A percentile compares a stretch with the other conserved stretches of the same genome.
Conservation (phyloP, 2,329 filamentous ascomycete genomes). For the Sclerotinia subarctica region DNA sequence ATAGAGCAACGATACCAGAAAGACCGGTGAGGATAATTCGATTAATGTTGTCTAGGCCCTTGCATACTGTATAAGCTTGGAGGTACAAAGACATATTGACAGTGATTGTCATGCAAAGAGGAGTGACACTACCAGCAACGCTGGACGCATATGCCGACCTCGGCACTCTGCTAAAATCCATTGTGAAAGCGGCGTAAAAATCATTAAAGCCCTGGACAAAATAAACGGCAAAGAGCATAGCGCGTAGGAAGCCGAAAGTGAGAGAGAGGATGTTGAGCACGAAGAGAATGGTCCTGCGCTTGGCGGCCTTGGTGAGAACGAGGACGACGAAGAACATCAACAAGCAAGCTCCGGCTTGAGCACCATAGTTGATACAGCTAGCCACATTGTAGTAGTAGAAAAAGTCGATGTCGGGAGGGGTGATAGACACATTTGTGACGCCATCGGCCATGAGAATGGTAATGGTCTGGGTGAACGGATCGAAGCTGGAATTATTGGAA, state of each 20-base stretch:
- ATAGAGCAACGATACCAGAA: conserved; percentile 48
- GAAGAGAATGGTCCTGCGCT: conserved; percentile 57
- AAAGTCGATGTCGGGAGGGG: conserved; percentile 45
- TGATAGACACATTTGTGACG: conserved; percentile 40
- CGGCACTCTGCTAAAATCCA: conserved; percentile 47
- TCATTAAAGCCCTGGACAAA: conserved; percentile 51
- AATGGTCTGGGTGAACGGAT: conserved; percentile 52
- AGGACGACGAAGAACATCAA: conserved; percentile 56
- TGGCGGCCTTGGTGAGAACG: conserved; percentile 56
- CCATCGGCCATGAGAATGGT: conserved; percentile 47
- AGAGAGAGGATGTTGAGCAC: conserved; percentile 57
- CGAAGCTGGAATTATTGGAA: conserved; percentile 38
- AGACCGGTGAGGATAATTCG: conserved; percentile 46
- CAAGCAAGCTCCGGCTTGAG: conserved; percentile 58
- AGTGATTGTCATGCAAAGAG: conserved; percentile 51
- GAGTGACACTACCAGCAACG: conserved; percentile 48
- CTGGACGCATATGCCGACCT: conserved; percentile 45
- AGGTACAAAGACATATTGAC: conserved; percentile 59
- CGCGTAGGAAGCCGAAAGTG: conserved; percentile 51
- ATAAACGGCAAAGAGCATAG: conserved; percentile 48
- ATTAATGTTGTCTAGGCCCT: conserved; percentile 42
- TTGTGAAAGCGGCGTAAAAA: conserved; percentile 49
- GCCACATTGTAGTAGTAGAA: conserved; percentile 48
- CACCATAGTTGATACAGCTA: conserved; percentile 54
- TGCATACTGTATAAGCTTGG: conserved; percentile 61